These are phyloP conservation scores for Epichloe aotearoae DNA, from an alignment of 2,329 filamentous ascomycete genomes.

Conservation along the genomic window DNA sequence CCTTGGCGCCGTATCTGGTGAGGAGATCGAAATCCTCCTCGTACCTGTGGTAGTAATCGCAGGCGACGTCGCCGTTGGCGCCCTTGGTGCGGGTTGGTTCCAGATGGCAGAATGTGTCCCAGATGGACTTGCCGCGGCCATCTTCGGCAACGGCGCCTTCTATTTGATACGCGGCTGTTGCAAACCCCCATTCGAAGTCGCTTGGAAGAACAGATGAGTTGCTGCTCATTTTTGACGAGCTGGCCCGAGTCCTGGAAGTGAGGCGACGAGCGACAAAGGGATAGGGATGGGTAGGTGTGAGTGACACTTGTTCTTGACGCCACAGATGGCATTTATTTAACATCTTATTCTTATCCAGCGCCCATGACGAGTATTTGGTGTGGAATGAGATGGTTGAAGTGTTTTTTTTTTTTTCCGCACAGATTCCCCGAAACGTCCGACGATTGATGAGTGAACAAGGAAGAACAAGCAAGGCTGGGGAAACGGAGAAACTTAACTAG, in stretches of 20 bases:
- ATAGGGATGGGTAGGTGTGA: no score
- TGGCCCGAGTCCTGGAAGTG: not conserved
- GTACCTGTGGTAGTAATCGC: constrained; percentile 28
- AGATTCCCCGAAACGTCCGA: no score
- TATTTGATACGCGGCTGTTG: constrained; percentile 31
- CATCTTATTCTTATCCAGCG: not conserved
- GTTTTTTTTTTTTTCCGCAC: no score
- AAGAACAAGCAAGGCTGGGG: not conserved
- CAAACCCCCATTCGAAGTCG: constrained; percentile 28
- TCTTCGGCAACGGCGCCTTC: constrained; percentile 28
- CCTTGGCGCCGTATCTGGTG: constrained; percentile 41
- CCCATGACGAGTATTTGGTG: not conserved
- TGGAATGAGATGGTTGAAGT: no score
- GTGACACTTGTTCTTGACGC: no score
- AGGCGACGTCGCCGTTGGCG: constrained; percentile 33
- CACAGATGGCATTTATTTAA: not conserved
- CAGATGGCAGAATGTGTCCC: constrained; percentile 29
- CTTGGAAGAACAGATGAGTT: constrained; percentile 14
- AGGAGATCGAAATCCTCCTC: constrained; percentile 46
- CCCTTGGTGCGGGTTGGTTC: constrained; percentile 26
- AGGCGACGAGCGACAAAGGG: not conserved
- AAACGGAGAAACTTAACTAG: not conserved
- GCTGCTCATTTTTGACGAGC: constrained; percentile 3
- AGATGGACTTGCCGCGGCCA: constrained; percentile 29
- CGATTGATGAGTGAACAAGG: no score